A percentile compares a stretch with the other conserved stretches of the same genome.
Evolutionary conservation across 192 early-diverging fungal species (phyloP).

Genomic region (Coemansia sp.): DNA sequence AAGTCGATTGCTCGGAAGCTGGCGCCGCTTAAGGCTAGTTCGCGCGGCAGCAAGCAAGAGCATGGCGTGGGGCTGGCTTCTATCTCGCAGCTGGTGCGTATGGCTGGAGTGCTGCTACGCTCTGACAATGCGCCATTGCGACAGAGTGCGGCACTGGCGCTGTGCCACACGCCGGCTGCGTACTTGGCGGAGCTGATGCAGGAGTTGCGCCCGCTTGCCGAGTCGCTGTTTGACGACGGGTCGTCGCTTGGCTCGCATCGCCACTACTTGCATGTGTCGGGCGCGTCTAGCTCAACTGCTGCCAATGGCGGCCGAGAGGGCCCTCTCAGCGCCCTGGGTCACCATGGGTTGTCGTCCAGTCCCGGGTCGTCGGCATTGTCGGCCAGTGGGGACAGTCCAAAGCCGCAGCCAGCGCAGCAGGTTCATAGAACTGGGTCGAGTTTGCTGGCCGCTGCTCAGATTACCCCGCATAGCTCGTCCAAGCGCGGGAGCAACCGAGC

Average conservation of each 20-base stretch:
- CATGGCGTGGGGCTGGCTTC: constrained; percentile 47
- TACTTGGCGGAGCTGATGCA: constrained; percentile 50
- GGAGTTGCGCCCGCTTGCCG: constrained; percentile 49
- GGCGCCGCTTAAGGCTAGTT: constrained; percentile 45
- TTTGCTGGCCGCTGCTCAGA: constrained; percentile 21
- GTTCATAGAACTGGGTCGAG: constrained; percentile 18
- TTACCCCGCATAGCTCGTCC: constrained; percentile 23
- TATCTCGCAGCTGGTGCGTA: constrained; percentile 53
- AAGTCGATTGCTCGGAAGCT: constrained; percentile 54
- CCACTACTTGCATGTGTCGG: constrained; percentile 48
- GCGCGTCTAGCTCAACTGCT: constrained; percentile 12
- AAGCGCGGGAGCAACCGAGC: constrained; percentile 22
- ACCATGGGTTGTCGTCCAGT: constrained; percentile 26
- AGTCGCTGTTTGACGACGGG: constrained; percentile 50
- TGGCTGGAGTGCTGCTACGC: constrained; percentile 34
- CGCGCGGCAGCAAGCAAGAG: constrained; percentile 46
- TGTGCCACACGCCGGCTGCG: constrained; percentile 36
- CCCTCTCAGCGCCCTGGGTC: constrained; percentile 22
- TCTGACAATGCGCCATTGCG: constrained; percentile 52
- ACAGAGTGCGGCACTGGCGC: constrained; percentile 33
- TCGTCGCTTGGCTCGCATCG: constrained; percentile 34
- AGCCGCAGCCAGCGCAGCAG: constrained; percentile 11
- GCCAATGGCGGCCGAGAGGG: constrained; percentile 13
- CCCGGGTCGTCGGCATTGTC: constrained; percentile 8
- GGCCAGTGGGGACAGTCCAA: constrained; percentile 16